Base-by-base conservation (phyloP, 805 yeast species). In the Kregervanrija pseudodelftensis region DNA sequence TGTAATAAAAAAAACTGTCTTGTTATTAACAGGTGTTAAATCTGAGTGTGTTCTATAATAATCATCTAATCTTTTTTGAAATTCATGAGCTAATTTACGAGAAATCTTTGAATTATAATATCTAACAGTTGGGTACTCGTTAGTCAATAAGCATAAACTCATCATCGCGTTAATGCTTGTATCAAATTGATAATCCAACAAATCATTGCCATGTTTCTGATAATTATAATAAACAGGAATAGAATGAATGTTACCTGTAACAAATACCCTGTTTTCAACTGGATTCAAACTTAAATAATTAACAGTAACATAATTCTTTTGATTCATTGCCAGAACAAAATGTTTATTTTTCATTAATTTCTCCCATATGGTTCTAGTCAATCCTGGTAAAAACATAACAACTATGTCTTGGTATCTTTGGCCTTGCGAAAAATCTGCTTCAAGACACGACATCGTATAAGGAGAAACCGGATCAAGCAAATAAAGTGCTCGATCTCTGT, bases 111-210 rank as follows among this genome's bases (percentile, higher is more conserved):
- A 74, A 8, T 77, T 69, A 57, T 79, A 82, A 64, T 78, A 86
- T 52, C 99, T 72, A 15, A 93, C 77, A 37, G 84, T 75, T 2
- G 99, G 99, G 54, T 84, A 86, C 57, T 90, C 97, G 11, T 95
- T 95, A 1, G 93, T 79, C 9, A 84, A 58, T 8, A 85, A 76
- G 69, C 95, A 85, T 17, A 87, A 54, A 51, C 82, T 78, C 30
- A 88, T 78, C 52, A 93, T 68, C 16, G 87, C 62, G 35, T 75
- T 67, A 1, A 91, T 87, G 0, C 85, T 77, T 42, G 63, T 64
- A 14, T 72, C 66, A 12, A 87, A 69, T 46, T 83, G 82, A 31
- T 68, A 70, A 15, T 74, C 69, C 33, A 85, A 82, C 39, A 82
- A 65, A 45, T 79, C 83, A 33, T 66, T 60, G 54, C 93, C 87